Conservation (phyloP, 2,329 filamentous ascomycete genomes). For the Penicillium sp. region DNA sequence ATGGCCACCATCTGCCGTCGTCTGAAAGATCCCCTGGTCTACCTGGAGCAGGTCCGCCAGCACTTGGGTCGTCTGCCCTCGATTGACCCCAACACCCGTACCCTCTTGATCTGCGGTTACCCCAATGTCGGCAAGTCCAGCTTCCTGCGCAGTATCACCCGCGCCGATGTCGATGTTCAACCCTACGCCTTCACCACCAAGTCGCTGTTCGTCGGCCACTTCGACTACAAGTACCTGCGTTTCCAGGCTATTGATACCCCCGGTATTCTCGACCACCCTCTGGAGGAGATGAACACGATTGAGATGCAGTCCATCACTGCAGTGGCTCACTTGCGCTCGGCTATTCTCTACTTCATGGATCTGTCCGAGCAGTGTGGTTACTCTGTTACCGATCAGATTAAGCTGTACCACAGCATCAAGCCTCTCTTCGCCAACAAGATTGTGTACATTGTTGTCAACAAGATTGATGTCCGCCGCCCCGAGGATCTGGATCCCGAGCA, state of each 20-base stretch:
- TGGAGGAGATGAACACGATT: constrained; percentile 99
- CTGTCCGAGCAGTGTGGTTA: constrained; percentile 96
- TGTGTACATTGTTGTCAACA: constrained; percentile 96
- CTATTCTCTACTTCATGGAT: constrained; percentile 98
- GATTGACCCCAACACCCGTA: constrained; percentile 98
- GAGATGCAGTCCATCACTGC: constrained; percentile 99
- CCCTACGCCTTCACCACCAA: constrained; percentile 99
- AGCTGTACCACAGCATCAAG: constrained; percentile 94
- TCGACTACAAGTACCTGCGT: constrained; percentile 91
- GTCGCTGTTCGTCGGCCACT: constrained; percentile 94
- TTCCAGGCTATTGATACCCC: constrained; percentile 96
- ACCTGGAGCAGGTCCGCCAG: constrained; percentile 95
- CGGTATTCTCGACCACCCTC: constrained; percentile 95
- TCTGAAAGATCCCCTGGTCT: constrained; percentile 90
- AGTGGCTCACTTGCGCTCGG: constrained; percentile 92
- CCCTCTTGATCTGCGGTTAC: constrained; percentile 94
- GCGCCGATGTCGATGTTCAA: constrained; percentile 95
- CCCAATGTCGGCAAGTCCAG: constrained; percentile 98
- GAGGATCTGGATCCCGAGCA: constrained; percentile 82
- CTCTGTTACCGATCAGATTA: constrained; percentile 87
- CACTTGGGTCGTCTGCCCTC: constrained; percentile 95
- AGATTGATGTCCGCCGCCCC: constrained; percentile 88
- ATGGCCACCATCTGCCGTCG: constrained; percentile 98
- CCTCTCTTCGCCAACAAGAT: constrained; percentile 97
- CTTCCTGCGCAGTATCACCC: constrained; percentile 87